Conservation (phyloP, 768 basidiomycete genomes). For the Chlorophyllum brunneum region DNA sequence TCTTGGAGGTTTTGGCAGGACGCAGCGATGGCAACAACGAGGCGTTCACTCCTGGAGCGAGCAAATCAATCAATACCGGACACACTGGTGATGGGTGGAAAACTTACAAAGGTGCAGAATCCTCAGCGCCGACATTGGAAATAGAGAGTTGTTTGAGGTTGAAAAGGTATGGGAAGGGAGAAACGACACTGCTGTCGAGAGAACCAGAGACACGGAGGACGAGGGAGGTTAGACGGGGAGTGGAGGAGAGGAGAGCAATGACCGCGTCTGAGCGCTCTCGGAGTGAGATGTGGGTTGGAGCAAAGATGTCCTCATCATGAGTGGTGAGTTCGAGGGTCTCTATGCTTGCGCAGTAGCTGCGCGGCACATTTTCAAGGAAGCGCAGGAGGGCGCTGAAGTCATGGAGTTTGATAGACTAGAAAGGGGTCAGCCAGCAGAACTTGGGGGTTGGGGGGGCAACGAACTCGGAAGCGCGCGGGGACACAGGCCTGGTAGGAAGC, state of each 20-base stretch:
- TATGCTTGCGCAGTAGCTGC: constrained; percentile 45
- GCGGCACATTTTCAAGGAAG: constrained; percentile 57
- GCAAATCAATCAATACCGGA: constrained; percentile 9
- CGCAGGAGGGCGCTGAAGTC: constrained; percentile 40
- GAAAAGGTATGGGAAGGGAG: constrained; percentile 41
- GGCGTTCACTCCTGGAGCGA: constrained; percentile 54
- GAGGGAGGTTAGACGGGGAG: constrained; percentile 45
- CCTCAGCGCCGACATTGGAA: constrained; percentile 40
- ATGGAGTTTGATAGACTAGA: constrained; percentile 47
- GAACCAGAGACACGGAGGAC: constrained; percentile 46
- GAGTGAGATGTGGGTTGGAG: constrained; percentile 20
- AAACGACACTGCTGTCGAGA: constrained; percentile 43
- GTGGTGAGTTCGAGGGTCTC: constrained; percentile 51
- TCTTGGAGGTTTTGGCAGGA: constrained; percentile 51
- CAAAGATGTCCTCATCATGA: constrained; percentile 17
- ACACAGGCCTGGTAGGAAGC: constrained; percentile 52
- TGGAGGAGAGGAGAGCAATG: constrained; percentile 45
- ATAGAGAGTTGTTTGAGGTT: constrained; percentile 45
- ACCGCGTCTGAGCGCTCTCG: constrained; percentile 42
- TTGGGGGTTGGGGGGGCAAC: constrained; percentile 16
- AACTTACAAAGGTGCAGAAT: constrained; percentile 40
- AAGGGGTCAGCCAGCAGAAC: constrained; percentile 12
- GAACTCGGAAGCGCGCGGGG: constrained; percentile 56
- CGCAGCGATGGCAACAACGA: constrained; percentile 66
- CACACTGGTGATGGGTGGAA: constrained; percentile 14